These are phyloP conservation scores for Carex sylvatica DNA, from an alignment of 202 grass and related monocot species.

Conservation along the genomic window DNA sequence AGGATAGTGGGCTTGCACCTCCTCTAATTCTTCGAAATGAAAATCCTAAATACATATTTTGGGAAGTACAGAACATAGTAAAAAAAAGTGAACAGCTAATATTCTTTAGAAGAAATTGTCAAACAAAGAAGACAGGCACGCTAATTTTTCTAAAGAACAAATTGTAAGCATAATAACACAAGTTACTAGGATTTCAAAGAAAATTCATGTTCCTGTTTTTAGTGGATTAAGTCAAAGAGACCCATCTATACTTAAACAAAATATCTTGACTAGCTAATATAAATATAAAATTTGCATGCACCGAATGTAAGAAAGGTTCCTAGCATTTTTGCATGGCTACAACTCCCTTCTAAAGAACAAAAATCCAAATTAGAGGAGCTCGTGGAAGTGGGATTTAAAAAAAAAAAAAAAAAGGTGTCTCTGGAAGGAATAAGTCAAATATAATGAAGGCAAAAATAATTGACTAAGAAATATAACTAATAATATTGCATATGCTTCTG, in stretches of 20 bases:
- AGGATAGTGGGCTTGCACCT: conserved; percentile 62
- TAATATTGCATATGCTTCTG: background rate
- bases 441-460: background rate
- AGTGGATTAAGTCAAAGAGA: background rate
- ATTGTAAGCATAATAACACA: background rate
- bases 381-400: background rate
- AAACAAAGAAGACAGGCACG: background rate
- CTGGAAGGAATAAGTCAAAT: background rate
- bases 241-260: background rate
- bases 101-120: background rate
- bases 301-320: background rate
- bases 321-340: background rate
- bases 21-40: conserved; percentile 53
- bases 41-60: conserved; percentile 47
- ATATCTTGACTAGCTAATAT: background rate
- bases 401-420: no score
- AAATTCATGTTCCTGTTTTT: background rate
- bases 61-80: background rate
- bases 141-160: background rate
- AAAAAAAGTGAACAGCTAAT: background rate
- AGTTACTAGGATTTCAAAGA: background rate
- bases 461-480: background rate
- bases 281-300: background rate
- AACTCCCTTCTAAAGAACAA: background rate
- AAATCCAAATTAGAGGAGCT: background rate